A percentile compares a stretch with the other conserved stretches of the same genome.
Evolutionary conservation across 2,329 filamentous ascomycete genomes (phyloP).

Genomic region (Trichoderma semiorbis): DNA sequence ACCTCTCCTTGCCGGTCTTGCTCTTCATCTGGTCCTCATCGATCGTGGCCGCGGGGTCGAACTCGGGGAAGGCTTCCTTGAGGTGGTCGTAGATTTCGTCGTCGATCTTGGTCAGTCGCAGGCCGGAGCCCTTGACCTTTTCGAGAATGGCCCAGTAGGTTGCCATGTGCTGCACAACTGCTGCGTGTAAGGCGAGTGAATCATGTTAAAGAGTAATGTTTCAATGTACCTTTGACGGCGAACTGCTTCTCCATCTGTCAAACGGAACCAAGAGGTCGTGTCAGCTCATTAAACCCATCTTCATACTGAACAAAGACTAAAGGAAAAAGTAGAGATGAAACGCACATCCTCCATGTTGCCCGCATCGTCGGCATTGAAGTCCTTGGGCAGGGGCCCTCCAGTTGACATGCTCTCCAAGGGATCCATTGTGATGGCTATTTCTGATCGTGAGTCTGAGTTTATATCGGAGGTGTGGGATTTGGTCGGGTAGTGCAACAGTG

Average conservation of each 20-base stretch:
- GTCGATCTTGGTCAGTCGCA: constrained; percentile 90
- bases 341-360: constrained; percentile 56
- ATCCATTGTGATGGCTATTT: constrained; percentile 32
- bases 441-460: neutral
- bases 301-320: neutral
- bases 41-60: constrained; percentile 76
- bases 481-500: neutral
- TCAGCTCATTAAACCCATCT: neutral
- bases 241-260: constrained; percentile 98
- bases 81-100: constrained; percentile 93
- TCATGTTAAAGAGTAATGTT: neutral
- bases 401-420: constrained; percentile 38
- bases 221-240: constrained; percentile 78
- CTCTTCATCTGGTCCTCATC: constrained; percentile 97
- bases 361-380: constrained; percentile 58
- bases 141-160: constrained; percentile 97
- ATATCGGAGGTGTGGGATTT: neutral
- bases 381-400: constrained; percentile 42
- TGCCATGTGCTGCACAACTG: constrained; percentile 88
- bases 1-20: constrained; percentile 87
- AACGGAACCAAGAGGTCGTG: neutral
- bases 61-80: constrained; percentile 83
- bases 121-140: constrained; percentile 79
- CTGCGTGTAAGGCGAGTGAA: neutral
- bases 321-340: constrained; percentile 16